Evolutionary conservation across 768 basidiomycete species (phyloP).

Genomic region (Russula sp.): DNA sequence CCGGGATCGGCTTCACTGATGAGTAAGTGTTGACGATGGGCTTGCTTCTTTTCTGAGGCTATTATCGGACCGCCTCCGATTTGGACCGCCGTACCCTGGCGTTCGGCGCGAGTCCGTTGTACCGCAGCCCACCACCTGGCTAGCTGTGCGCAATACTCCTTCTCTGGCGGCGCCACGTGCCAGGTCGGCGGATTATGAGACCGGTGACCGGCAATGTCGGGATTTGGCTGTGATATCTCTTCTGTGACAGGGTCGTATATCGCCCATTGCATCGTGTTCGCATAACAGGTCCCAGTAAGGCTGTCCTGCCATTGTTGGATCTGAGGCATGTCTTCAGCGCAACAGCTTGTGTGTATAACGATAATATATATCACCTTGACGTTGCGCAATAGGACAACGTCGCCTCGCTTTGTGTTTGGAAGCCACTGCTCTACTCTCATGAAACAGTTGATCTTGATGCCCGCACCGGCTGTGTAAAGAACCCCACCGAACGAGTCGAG

Average conservation of each 20-base stretch:
- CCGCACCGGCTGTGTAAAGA: conserved; percentile 25
- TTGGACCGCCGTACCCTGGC: conserved; percentile 15
- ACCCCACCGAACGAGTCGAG: conserved; percentile 29
- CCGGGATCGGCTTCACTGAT: conserved; percentile 47
- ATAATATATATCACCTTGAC: conserved; percentile 39
- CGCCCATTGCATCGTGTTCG: conserved; percentile 18
- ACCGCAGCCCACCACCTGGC: conserved; percentile 22
- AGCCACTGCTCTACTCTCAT: conserved; percentile 44
- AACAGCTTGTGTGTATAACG: background rate
- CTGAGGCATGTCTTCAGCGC: conserved; percentile 10
- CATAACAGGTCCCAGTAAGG: conserved; percentile 12
- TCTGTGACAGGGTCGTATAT: conserved; percentile 4
- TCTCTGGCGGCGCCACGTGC: background rate
- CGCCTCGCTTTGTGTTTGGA: conserved; percentile 42
- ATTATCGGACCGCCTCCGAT: conserved; percentile 17
- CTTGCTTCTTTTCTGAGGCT: background rate
- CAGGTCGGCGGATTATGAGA: background rate
- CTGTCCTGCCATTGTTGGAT: conserved; percentile 5
- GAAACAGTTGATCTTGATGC: conserved; percentile 43
- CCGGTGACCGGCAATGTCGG: background rate
- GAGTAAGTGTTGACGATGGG: conserved; percentile 39
- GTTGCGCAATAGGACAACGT: conserved; percentile 45
- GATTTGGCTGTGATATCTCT: conserved; percentile 12
- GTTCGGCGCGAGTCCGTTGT: conserved; percentile 14
- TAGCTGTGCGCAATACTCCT: conserved; percentile 16